Conservation (phyloP, 2,329 filamentous ascomycete species). For the Cytospora piceicola region DNA sequence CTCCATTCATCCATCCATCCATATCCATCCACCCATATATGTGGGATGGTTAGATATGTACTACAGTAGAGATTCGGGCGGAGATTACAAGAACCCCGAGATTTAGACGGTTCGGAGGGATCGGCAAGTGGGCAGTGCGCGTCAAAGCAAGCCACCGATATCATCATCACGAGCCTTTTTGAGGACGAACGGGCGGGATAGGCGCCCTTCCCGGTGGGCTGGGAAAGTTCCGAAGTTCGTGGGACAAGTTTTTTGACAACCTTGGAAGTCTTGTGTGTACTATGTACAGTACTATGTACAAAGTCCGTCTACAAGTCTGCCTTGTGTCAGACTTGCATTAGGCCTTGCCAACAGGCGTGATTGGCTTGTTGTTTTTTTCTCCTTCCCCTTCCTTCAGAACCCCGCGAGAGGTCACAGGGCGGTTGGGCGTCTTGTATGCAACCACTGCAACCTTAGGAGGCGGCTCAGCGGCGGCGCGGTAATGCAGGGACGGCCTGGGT, state of each 20-base stretch:
- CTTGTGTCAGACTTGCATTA: not conserved
- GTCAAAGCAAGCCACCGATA: not conserved
- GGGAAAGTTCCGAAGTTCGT: not conserved
- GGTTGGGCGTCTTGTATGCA: not conserved
- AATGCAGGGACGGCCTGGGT: not conserved
- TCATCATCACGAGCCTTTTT: not conserved
- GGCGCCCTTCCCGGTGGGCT: not conserved
- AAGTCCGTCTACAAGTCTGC: too few relatives aligned
- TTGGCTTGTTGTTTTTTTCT: not conserved
- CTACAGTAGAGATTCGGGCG: too few relatives aligned
- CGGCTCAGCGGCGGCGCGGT: not conserved
- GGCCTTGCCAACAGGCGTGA: not conserved
- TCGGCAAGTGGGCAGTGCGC: not conserved
- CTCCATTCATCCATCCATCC: too few relatives aligned
- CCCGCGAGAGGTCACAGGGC: not conserved
- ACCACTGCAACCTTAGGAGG: not conserved
- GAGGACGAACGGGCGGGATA: not conserved
- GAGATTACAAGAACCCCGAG: too few relatives aligned
- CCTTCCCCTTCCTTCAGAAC: too few relatives aligned
- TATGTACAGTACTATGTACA: too few relatives aligned
- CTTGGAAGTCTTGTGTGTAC: too few relatives aligned
- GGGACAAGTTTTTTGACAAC: not conserved
- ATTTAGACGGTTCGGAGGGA: not conserved
- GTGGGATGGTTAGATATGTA: too few relatives aligned
- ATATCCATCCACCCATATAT: too few relatives aligned